Conservation (phyloP, 305 asterid genomes). For the Andrographis paniculata region DNA sequence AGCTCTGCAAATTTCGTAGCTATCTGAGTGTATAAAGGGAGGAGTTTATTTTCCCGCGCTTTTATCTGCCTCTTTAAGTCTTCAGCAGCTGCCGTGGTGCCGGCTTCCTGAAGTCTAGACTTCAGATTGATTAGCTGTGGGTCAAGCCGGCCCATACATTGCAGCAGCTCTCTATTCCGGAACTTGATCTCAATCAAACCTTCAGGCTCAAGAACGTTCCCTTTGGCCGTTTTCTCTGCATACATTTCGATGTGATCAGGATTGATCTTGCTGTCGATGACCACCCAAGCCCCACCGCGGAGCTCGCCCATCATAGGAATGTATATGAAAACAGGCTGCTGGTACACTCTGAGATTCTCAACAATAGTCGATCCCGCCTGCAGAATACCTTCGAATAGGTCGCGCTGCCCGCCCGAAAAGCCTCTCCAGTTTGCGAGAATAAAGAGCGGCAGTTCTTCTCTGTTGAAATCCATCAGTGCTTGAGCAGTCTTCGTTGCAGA, state of each 20-base stretch:
- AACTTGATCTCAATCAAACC: slow-evolving; percentile 93
- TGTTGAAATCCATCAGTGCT: slow-evolving; percentile 86
- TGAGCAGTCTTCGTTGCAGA: slow-evolving; percentile 94
- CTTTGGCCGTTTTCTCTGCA: slow-evolving; percentile 86
- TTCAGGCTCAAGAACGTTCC: slow-evolving; percentile 96
- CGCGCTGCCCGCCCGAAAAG: slow-evolving; percentile 98
- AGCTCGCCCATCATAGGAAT: slow-evolving; percentile 95
- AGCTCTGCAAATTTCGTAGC: slow-evolving; percentile 93
- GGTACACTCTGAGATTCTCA: slow-evolving; percentile 82
- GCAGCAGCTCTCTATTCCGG: slow-evolving; percentile 64
- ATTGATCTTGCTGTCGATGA: slow-evolving; percentile 87
- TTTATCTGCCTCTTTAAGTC: slow-evolving; percentile 48
- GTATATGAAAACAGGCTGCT: slow-evolving; percentile 86
- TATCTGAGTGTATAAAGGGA: slow-evolving; percentile 84
- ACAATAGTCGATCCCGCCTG: slow-evolving; percentile 97
- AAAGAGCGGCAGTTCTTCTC: slow-evolving; percentile 86
- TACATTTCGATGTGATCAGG: slow-evolving; percentile 94
- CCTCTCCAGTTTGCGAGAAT: slow-evolving; percentile 99
- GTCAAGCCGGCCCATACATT: slow-evolving; percentile 95
- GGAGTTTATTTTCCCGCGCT: slow-evolving; percentile 76
- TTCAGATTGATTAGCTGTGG: slow-evolving; percentile 53
- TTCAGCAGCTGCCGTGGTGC: slow-evolving; percentile 23
- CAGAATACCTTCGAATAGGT: slow-evolving; percentile 91
- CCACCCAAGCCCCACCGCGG: slow-evolving; percentile 99
- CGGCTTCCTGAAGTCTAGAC: slow-evolving; percentile 43